Conservation (phyloP, 192 early-diverging fungal species). For the Pilobolus umbonatus region DNA sequence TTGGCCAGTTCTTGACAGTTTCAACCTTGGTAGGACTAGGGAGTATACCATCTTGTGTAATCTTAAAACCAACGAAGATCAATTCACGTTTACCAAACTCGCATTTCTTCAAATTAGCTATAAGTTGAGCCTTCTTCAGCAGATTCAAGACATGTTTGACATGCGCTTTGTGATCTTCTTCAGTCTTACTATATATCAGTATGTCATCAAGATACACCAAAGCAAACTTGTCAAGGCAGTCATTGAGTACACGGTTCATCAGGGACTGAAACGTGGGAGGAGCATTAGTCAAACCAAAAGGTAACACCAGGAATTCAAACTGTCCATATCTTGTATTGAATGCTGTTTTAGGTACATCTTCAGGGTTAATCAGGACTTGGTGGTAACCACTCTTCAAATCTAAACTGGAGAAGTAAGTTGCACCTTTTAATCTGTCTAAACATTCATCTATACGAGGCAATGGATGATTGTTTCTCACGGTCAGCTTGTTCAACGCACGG, state of each 20-base stretch:
- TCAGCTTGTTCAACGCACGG: slow-evolving; percentile 44
- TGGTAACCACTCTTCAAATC: slow-evolving; percentile 43
- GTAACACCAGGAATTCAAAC: slow-evolving; percentile 17
- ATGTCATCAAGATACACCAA: slow-evolving; percentile 45
- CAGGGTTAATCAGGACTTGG: slow-evolving; percentile 31
- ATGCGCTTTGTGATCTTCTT: slow-evolving; percentile 33
- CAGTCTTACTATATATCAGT: slow-evolving; percentile 28
- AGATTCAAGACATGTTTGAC: neutral
- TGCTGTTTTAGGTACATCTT: slow-evolving; percentile 35
- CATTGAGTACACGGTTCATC: slow-evolving; percentile 7
- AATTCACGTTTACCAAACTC: neutral
- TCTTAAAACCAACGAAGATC: slow-evolving; percentile 11
- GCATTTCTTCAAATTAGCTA: neutral
- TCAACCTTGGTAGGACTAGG: slow-evolving; percentile 16
- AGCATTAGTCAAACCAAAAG: slow-evolving; percentile 34
- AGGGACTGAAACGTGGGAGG: slow-evolving; percentile 16
- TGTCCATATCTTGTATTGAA: slow-evolving; percentile 24
- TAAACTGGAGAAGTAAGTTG: slow-evolving; percentile 36
- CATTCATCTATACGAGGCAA: neutral
- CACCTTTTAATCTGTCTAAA: neutral
- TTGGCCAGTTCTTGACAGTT: slow-evolving; percentile 20
- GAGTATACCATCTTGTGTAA: neutral
- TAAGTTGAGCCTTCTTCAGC: neutral
- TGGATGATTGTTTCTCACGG: slow-evolving; percentile 31
- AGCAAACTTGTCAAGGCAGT: slow-evolving; percentile 9